Evolutionary conservation across 2,329 filamentous ascomycete species (phyloP).

Genomic region (Fusarium annulatum): DNA sequence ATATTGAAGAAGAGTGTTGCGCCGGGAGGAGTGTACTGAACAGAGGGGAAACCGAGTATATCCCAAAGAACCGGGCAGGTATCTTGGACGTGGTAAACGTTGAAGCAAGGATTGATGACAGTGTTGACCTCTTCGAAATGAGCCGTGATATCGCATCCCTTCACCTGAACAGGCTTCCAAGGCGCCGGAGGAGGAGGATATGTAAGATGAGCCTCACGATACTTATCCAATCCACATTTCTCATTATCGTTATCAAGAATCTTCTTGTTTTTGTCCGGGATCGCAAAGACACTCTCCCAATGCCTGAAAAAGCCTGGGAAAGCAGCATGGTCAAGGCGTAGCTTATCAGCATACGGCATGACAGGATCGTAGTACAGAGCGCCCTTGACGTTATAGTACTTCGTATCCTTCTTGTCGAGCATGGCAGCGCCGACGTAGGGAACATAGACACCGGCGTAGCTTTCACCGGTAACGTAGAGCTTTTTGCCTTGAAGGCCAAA

Average conservation of each 20-base stretch:
- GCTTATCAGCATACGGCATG: slow-evolving; percentile 14
- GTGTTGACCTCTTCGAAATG: slow-evolving; percentile 11
- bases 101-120: slow-evolving; percentile 18
- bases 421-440: slow-evolving; percentile 20
- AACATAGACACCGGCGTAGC: slow-evolving; percentile 13
- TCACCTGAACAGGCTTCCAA: slow-evolving; percentile 12
- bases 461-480: slow-evolving; percentile 5
- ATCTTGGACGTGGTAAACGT: slow-evolving; percentile 13
- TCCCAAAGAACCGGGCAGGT: slow-evolving; percentile 14
- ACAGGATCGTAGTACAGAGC: slow-evolving; percentile 22
- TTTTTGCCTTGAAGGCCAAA: slow-evolving; percentile 11
- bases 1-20: slow-evolving; percentile 13
- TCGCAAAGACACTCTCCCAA: slow-evolving; percentile 23
- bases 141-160: slow-evolving; percentile 15
- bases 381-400: slow-evolving; percentile 9
- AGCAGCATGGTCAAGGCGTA: slow-evolving; percentile 4
- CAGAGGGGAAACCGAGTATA: not conserved
- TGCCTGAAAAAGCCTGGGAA: slow-evolving; percentile 9
- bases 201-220: slow-evolving; percentile 7
- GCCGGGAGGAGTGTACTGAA: not conserved
- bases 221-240: slow-evolving; percentile 15
- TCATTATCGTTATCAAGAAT: slow-evolving; percentile 20
- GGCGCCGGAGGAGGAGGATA: slow-evolving; percentile 5
- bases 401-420: slow-evolving; percentile 9
- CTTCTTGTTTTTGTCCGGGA: slow-evolving; percentile 22